These are phyloP conservation scores for Colletotrichum orchidophilum DNA, from an alignment of 2,329 filamentous ascomycete species.

Conservation along the genomic window DNA sequence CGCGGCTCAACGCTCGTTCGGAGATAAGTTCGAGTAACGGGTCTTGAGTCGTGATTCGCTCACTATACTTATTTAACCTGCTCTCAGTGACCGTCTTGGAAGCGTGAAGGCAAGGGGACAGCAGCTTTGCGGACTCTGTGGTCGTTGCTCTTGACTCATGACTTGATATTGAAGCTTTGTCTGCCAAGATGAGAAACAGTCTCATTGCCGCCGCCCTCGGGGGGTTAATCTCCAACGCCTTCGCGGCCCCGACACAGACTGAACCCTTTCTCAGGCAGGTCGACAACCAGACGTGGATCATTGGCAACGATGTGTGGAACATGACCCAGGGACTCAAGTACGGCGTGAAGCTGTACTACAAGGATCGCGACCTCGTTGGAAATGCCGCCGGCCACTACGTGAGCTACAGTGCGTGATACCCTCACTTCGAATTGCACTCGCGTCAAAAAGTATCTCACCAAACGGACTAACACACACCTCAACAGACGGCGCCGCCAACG, in stretches of 20 bases:
- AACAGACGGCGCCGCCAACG: slow-evolving; percentile 55
- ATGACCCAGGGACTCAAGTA: slow-evolving; percentile 39
- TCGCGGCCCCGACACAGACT: slow-evolving; percentile 4
- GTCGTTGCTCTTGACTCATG: background rate
- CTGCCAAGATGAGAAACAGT: slow-evolving; percentile 14
- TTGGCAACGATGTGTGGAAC: slow-evolving; percentile 44
- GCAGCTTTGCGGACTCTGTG: background rate
- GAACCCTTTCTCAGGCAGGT: slow-evolving; percentile 41
- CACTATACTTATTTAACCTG: background rate
- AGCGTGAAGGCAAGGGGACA: background rate
- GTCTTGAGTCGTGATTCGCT: background rate
- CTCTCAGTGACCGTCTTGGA: background rate
- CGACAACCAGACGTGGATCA: slow-evolving; percentile 41
- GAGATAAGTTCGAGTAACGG: background rate
- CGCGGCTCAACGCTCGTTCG: slow-evolving; percentile 7
- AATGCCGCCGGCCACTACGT: slow-evolving; percentile 44
- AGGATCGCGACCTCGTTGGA: slow-evolving; percentile 42
- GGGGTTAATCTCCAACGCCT: slow-evolving; percentile 1
- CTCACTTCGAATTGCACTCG: no score
- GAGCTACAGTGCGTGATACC: slow-evolving; percentile 40
- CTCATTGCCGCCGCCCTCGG: slow-evolving; percentile 14
- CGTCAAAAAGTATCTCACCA: background rate
- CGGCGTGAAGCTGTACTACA: slow-evolving; percentile 41
- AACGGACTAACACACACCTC: background rate
- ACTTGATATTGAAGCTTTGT: background rate